Percentiles rank a stretch among this genome's conserved stretches.
Evolutionary conservation across 176 grass and related monocot genomes (phyloP).

Genomic region (Hordeum vulgare): MorexV3_pseudomolecules_assembly NC_058518.1:137362557-137363056

Average conservation of each 20-base stretch:
- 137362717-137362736: neutral
- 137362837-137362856: slow-evolving; percentile 74
- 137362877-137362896: slow-evolving; percentile 71
- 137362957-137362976: slow-evolving; percentile 70
- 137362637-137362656: slow-evolving; percentile 67
- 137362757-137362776: slow-evolving; percentile 73
- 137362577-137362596: slow-evolving; percentile 80
- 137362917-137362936: slow-evolving; percentile 81
- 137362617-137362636: slow-evolving; percentile 91
- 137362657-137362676: slow-evolving; percentile 74
- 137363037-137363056: slow-evolving; percentile 79
- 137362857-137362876: slow-evolving; percentile 91
- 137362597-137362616: slow-evolving; percentile 84
- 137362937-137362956: slow-evolving; percentile 68
- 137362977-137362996: slow-evolving; percentile 67
- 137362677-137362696: slow-evolving; percentile 21
- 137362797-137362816: slow-evolving; percentile 83
- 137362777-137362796: slow-evolving; percentile 88
- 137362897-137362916: slow-evolving; percentile 87
- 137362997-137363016: slow-evolving; percentile 81
- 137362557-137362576: slow-evolving; percentile 3
- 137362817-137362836: slow-evolving; percentile 68
- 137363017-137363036: slow-evolving; percentile 65
- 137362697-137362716: slow-evolving; percentile 1
- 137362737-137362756: slow-evolving; percentile 47